Evolutionary conservation across 768 basidiomycete species (phyloP).

Genomic region (Boletus patriciae): DNA sequence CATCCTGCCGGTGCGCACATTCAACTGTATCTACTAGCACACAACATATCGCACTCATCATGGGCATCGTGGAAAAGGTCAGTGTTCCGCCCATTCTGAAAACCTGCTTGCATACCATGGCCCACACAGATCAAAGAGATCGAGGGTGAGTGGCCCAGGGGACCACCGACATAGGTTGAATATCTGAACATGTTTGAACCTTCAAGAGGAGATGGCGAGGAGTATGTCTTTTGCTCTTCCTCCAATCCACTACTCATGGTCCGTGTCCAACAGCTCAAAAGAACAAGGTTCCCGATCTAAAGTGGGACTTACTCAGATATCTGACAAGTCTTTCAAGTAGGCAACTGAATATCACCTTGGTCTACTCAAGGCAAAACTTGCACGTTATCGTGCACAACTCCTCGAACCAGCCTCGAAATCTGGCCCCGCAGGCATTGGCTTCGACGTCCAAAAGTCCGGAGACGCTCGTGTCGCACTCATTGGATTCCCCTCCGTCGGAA

Average conservation of each 20-base stretch:
- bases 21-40: not conserved
- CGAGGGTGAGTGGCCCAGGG: constrained; percentile 64
- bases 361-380: constrained; percentile 90
- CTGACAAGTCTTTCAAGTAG: constrained; percentile 39
- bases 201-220: constrained; percentile 92
- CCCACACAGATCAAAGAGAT: constrained; percentile 85
- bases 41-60: constrained; percentile 38
- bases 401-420: constrained; percentile 90
- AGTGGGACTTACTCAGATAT: not conserved
- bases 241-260: not conserved
- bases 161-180: not conserved
- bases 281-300: constrained; percentile 67
- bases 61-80: constrained; percentile 95
- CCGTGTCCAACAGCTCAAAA: constrained; percentile 70
- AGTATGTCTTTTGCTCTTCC: constrained; percentile 57
- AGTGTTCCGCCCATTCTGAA: constrained; percentile 6
- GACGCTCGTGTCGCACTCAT: constrained; percentile 92
- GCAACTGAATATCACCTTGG: constrained; percentile 95
- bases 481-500: constrained; percentile 95
- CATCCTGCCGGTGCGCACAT: too few relatives aligned
- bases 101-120: constrained; percentile 4
- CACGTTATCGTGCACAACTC: constrained; percentile 91
- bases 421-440: constrained; percentile 76
- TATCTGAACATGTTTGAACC: constrained; percentile 10
- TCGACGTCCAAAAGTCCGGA: constrained; percentile 84